Evolutionary conservation across 2,329 filamentous ascomycete species (phyloP), one percentile per base, ranked within the genome.

Genomic region (Microdochium trichocladiopsis): DNA sequence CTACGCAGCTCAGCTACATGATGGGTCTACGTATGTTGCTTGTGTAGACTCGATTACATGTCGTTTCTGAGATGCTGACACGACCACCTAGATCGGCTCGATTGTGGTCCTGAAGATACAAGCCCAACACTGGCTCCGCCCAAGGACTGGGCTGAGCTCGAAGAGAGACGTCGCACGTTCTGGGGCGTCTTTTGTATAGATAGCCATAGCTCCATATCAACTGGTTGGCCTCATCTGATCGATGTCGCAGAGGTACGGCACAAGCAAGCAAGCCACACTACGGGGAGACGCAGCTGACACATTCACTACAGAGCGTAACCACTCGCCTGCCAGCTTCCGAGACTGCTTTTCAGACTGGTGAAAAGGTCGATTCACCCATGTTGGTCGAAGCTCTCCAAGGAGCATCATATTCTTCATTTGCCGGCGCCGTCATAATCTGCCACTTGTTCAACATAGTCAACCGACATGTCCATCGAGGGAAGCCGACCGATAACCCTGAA

Each of bases 101-200:
- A 67, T 50, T 54, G 56, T 12, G 50, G 57, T 4, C 54, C 58
- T 8, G 62, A 61, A 47, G 62, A 66, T 48, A 58, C 59, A 6
- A 88, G 92, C 57, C 87, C 90, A 51, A 87, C 86, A 45, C 64
- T 96, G 8, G 75, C 82, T 3, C 86, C 89, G 1, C 77, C 90
- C 0, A 81, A 79, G 59, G 88, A 90, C 62, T 95, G 90, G 90
- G 84, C 82, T 1, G 93, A 96, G 61, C 73, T 79, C 31, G 87
- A 90, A 66, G 92, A 97, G 67, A 79, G 92, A 50, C 79, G 93
- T 53, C 79, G 93, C 58, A 85, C 88, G 0, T 95, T 96, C 60
- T 96, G 93, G 93, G 82, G 86, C 57, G 79, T 84, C 1, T 96
- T 93, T 62, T 87, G 85, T 58, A 78, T 88, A 43, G 92, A 96